Evolutionary conservation across 305 asterid species (phyloP).

Genomic region (Euphrasia arctica): DNA sequence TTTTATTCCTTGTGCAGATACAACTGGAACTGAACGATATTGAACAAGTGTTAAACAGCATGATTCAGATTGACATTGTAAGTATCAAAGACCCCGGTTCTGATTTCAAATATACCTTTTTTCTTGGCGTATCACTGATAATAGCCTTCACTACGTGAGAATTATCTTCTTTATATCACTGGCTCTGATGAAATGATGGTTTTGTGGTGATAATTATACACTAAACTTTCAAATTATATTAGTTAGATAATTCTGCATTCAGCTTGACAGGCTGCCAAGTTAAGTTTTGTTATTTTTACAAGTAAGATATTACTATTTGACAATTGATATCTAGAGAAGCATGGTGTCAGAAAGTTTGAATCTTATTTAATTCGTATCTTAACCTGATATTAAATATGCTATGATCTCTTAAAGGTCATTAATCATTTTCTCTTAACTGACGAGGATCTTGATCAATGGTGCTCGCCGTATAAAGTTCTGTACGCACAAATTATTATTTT

Average conservation of each 20-base stretch:
- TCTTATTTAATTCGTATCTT: conserved; percentile 23
- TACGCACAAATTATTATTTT: conserved; percentile 14
- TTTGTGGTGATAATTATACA: conserved; percentile 17
- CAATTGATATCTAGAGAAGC: conserved; percentile 16
- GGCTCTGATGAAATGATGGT: conserved; percentile 24
- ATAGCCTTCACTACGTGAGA: conserved; percentile 23
- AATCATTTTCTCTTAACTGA: conserved; percentile 17
- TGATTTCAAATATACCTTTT: conserved; percentile 18
- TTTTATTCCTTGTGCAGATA: conserved; percentile 49
- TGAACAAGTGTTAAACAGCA: conserved; percentile 46
- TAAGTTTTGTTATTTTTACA: conserved; percentile 25
- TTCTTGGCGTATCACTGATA: conserved; percentile 11
- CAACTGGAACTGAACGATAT: conserved; percentile 62
- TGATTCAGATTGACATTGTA: conserved; percentile 85
- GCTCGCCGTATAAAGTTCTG: conserved; percentile 18
- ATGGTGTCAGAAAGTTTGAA: conserved; percentile 18
- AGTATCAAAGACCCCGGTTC: conserved; percentile 24
- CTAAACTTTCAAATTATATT: background rate
- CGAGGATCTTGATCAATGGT: conserved; percentile 10
- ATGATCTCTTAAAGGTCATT: background rate
- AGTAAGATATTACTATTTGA: conserved; percentile 22
- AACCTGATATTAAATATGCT: conserved; percentile 14
- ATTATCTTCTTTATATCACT: conserved; percentile 22
- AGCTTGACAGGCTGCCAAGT: conserved; percentile 25
- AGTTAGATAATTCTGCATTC: conserved; percentile 13